Percentiles rank a stretch among this genome's conserved stretches.
Conservation (phyloP, 129 eudicot genomes). For the Rutidosis leptorrhynchoides region DNA sequence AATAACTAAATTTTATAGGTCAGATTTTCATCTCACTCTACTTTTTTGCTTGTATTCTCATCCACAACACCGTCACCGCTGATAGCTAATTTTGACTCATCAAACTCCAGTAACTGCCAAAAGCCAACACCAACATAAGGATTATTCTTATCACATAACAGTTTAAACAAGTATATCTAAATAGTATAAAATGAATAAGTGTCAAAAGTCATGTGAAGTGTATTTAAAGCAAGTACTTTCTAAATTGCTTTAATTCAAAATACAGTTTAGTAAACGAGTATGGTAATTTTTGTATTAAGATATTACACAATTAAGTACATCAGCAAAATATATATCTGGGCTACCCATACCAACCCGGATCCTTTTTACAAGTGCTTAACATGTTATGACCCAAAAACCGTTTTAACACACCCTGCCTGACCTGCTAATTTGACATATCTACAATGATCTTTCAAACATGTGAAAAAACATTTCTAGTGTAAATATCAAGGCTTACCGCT, state of each 20-base stretch:
- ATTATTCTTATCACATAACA: neutral
- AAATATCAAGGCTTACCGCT: conserved; percentile 44
- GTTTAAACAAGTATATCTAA: neutral
- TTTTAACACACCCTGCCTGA: neutral
- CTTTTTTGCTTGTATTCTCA: conserved; percentile 58
- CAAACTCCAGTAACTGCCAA: conserved; percentile 81
- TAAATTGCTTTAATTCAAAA: neutral
- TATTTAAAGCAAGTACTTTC: neutral
- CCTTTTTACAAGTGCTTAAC: neutral
- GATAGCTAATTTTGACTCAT: conserved; percentile 56
- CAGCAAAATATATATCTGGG: too few species aligned
- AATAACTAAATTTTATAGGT: conserved; percentile 32
- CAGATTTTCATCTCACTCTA: conserved; percentile 35
- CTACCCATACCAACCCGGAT: neutral
- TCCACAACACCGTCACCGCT: conserved; percentile 34
- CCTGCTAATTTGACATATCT: neutral
- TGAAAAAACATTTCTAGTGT: neutral
- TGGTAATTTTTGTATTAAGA: neutral
- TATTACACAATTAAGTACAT: neutral
- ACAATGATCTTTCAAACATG: neutral
- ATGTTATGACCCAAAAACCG: neutral
- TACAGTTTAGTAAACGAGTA: too few species aligned
- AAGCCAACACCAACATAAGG: neutral
- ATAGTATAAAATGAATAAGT: neutral
- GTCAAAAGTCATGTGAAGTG: neutral